phyloP scores from a whole-genome alignment of 306 rosid species.

The Citrullus mucosospermus region DNA sequence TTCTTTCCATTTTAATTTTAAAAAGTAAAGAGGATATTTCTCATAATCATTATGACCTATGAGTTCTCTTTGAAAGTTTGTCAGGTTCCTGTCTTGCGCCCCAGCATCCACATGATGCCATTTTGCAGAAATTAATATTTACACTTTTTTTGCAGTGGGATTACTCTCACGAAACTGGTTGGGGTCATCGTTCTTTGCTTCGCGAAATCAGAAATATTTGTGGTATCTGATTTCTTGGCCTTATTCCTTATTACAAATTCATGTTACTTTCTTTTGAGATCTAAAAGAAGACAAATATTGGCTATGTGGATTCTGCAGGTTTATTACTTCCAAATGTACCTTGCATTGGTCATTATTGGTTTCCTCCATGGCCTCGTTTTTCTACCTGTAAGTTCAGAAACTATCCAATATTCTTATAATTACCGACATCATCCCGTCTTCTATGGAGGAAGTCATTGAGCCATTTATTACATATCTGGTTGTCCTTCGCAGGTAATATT shows the following conservation, averaged over 20 bases:
- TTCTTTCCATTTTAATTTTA: background rate
- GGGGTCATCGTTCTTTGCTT: constrained; percentile 88
- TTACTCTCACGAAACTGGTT: constrained; percentile 85
- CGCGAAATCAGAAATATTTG: constrained; percentile 87
- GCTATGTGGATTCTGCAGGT: constrained; percentile 44
- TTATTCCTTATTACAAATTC: background rate
- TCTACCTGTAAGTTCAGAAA: constrained; percentile 64
- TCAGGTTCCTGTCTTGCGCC: background rate
- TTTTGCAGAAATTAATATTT: background rate
- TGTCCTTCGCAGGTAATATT: constrained; percentile 43
- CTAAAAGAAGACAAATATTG: constrained; percentile 2
- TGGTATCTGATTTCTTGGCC: constrained; percentile 38
- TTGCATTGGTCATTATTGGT: constrained; percentile 86
- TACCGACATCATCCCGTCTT: background rate
- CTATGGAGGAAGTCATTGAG: background rate
- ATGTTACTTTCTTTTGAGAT: background rate
- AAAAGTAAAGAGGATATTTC: background rate
- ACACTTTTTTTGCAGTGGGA: constrained; percentile 52
- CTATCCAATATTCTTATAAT: background rate
- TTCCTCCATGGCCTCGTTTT: constrained; percentile 94
- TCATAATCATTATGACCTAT: background rate
- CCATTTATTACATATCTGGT: background rate
- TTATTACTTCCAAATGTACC: constrained; percentile 93
- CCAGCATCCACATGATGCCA: background rate
- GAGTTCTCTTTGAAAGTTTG: background rate